Percentiles rank a stretch among this genome's conserved stretches.
These are phyloP conservation scores for Cyberlindnera lachancei DNA, from an alignment of 805 yeast species.

Conservation along the genomic window DNA sequence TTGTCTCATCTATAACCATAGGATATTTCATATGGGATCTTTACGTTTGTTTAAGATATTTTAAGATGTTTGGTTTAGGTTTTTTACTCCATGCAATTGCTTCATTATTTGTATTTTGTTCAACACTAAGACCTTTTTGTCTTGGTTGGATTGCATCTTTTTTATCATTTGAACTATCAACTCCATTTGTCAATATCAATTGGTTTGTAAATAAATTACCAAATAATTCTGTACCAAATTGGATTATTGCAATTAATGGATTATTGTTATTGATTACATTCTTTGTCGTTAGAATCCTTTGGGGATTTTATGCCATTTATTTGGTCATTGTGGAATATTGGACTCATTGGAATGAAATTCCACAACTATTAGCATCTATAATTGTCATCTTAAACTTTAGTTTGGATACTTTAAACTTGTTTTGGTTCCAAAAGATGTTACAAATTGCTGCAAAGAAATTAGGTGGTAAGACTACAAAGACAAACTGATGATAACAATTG, in stretches of 20 bases:
- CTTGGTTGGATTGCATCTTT: conserved; percentile 79
- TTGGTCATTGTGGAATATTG: conserved; percentile 41
- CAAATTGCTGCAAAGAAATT: conserved; percentile 55
- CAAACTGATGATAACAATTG: too few relatives aligned
- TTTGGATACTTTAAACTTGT: conserved; percentile 61
- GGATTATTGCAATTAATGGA: conserved; percentile 60
- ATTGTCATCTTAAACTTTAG: conserved; percentile 52
- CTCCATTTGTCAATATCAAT: conserved; percentile 91
- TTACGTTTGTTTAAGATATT: conserved; percentile 56
- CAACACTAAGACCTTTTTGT: conserved; percentile 64
- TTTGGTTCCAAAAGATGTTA: conserved; percentile 89
- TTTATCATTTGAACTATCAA: conserved; percentile 77
- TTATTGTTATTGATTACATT: conserved; percentile 58
- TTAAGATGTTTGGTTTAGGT: conserved; percentile 67
- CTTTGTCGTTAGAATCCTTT: conserved; percentile 68
- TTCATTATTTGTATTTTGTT: conserved; percentile 64
- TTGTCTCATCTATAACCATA: conserved; percentile 60
- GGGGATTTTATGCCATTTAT: conserved; percentile 78
- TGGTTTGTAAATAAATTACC: conserved; percentile 86
- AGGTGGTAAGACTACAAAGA: conserved; percentile 5
- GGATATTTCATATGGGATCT: conserved; percentile 95
- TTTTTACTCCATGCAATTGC: conserved; percentile 80
- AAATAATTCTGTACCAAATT: conserved; percentile 50
- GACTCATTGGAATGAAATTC: conserved; percentile 35
- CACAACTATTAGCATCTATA: conserved; percentile 38